These are phyloP conservation scores for Xylariaceae sp. DNA, from an alignment of 2,329 filamentous ascomycete genomes.

Conservation along the genomic window DNA sequence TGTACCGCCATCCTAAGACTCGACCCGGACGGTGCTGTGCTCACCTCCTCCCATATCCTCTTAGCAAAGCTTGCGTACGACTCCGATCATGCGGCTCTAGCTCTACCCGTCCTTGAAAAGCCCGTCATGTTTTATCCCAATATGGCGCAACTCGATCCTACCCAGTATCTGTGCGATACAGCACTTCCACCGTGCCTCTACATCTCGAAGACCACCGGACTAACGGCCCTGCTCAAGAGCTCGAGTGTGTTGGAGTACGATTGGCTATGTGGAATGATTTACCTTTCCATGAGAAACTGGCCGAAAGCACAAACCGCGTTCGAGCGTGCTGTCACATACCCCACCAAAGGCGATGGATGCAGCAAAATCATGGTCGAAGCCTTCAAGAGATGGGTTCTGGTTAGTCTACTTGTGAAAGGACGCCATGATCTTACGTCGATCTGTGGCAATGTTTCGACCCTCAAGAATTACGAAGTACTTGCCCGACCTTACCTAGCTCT, in stretches of 20 bases:
- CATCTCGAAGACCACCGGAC: constrained; percentile 53
- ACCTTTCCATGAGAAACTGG: constrained; percentile 59
- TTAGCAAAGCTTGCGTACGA: constrained; percentile 56
- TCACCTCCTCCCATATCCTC: constrained; percentile 58
- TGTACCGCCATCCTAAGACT: constrained; percentile 56
- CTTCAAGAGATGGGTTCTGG: constrained; percentile 85
- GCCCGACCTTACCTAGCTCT: constrained; percentile 67
- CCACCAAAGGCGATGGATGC: constrained; percentile 54
- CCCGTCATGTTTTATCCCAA: constrained; percentile 61
- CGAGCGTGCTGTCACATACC: constrained; percentile 61
- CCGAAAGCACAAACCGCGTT: constrained; percentile 56
- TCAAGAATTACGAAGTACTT: constrained; percentile 46
- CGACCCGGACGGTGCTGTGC: constrained; percentile 60
- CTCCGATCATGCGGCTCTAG: constrained; percentile 48
- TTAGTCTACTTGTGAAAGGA: constrained; percentile 67
- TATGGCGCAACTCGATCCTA: constrained; percentile 35
- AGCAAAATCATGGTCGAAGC: constrained; percentile 81
- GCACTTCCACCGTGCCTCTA: constrained; percentile 47
- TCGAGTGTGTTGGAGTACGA: constrained; percentile 62
- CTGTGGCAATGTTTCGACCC: constrained; percentile 43
- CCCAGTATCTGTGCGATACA: constrained; percentile 42
- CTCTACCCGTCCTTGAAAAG: constrained; percentile 57
- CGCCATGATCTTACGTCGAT: constrained; percentile 50
- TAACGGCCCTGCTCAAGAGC: constrained; percentile 50
- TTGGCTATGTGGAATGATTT: constrained; percentile 58